Conservation (phyloP, 1,284 basidiomycete genomes). For the Ceratobasidium sp. region DNA sequence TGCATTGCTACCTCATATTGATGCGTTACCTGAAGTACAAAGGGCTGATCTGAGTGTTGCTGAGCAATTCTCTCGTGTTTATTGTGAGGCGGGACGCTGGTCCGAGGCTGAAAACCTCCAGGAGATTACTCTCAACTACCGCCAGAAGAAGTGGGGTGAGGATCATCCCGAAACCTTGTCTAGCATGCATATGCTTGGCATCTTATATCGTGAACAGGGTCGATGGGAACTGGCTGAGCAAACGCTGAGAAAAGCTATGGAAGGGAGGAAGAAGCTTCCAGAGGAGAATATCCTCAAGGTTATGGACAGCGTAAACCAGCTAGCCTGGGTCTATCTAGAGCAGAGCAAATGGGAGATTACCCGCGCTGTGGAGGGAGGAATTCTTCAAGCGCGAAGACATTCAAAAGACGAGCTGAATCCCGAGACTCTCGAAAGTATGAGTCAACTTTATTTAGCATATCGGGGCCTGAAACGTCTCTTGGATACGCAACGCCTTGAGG, state of each 20-base stretch:
- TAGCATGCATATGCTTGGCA: not conserved
- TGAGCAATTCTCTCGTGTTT: not conserved
- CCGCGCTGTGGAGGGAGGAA: not conserved
- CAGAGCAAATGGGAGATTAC: slow-evolving; percentile 2
- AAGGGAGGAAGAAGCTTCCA: not conserved
- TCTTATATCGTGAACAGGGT: not conserved
- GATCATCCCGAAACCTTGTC: slow-evolving; percentile 2
- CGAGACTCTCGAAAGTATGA: not conserved
- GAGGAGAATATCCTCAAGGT: not conserved
- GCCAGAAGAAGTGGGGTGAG: not conserved
- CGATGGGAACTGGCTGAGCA: not conserved
- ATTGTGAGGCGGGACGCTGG: slow-evolving; percentile 8
- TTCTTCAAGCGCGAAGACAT: not conserved
- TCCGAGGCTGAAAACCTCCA: not conserved
- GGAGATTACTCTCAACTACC: not conserved
- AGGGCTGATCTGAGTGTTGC: not conserved
- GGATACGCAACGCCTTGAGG: not conserved
- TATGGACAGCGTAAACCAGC: not conserved
- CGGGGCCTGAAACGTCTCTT: not conserved
- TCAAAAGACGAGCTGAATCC: not conserved
- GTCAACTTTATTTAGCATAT: not conserved
- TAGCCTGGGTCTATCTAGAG: not conserved
- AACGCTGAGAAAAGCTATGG: not conserved
- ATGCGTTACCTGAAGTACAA: not conserved
- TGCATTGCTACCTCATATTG: not conserved